Evolutionary conservation across 78 protist genomes (phyloP), one percentile per base, ranked within the genome.

Genomic region (Dictyostelium firmibasis): DNA sequence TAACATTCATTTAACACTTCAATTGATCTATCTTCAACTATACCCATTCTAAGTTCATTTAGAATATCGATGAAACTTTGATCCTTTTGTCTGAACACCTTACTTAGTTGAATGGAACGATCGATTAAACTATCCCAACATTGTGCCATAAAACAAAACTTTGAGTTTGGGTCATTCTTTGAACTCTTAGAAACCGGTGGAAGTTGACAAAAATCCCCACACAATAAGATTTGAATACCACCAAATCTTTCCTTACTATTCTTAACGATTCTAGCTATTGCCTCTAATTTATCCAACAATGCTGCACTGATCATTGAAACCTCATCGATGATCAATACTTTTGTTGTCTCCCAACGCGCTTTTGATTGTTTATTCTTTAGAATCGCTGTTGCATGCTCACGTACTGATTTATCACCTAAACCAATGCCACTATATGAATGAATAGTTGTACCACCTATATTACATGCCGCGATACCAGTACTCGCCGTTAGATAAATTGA

Each of bases 141-240:
- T 4, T 38, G 72, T 50, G 96, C 84, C 18, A 57, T 47, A 57
- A 96, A 96, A 69, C 97, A 96, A 35, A 75, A 86, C 2, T 6
- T 4, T 50, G 74, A 29, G 13, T 38, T 86, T 50, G 83, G 25
- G 11, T 77, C 79, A 29, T 7, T 8, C 16, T 43, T 38, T 69
- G 38, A 11, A 6, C 70, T 50, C 35, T 86, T 89, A 8, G 60
- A n/a, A 14, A 93, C 97, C 9, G 98, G 98, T 13, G 98, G 97
- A 8, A 98, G 62, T 78, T 98, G 99, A 47, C 94, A 84, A 41
- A 98, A 97, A 74, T 98, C 99, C 25, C 99, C 99, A 47, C 76
- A 79, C 0, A 96, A 31, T 4, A 98, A 9, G 0, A 98, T 10
- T 74, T 97, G 98, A 35, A 98, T 41, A n/a, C 99, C 99, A 25